Evolutionary conservation across 2,329 filamentous ascomycete species (phyloP).

Genomic region (Fusarium buxicola): DNA sequence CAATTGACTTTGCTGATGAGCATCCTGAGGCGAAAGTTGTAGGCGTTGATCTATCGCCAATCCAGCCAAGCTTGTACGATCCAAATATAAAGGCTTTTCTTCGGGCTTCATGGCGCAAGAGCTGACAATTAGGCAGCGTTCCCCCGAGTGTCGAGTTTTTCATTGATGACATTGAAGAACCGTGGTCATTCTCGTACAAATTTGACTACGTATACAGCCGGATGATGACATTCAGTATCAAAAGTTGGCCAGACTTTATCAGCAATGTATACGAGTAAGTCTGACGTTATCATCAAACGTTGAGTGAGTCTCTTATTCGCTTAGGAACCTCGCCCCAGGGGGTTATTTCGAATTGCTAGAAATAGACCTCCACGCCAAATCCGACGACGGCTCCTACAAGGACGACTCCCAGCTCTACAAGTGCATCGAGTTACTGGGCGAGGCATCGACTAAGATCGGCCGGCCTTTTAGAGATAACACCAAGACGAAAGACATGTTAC

Average conservation of each 20-base stretch:
- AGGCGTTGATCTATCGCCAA: too few species aligned
- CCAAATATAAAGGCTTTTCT: too few species aligned
- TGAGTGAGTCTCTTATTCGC: neutral
- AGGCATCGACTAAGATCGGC: neutral
- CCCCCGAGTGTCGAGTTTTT: too few species aligned
- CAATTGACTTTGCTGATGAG: too few species aligned
- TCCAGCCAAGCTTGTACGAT: too few species aligned
- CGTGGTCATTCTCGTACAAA: slow-evolving; percentile 8
- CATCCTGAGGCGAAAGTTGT: too few species aligned
- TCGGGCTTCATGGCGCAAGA: too few species aligned
- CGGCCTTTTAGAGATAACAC: too few species aligned
- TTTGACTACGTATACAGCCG: slow-evolving; percentile 28
- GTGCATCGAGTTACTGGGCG: neutral
- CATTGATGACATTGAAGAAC: too few species aligned
- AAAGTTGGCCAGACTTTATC: slow-evolving; percentile 17
- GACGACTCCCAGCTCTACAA: neutral
- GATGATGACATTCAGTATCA: slow-evolving; percentile 21
- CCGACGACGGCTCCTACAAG: slow-evolving; percentile 3
- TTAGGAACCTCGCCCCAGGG: slow-evolving; percentile 14
- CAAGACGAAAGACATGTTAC: too few species aligned
- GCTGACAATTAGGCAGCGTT: too few species aligned
- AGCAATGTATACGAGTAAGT: neutral
- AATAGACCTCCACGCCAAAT: slow-evolving; percentile 3
- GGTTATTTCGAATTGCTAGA: slow-evolving; percentile 22
- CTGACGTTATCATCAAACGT: too few species aligned